phyloP scores from a whole-genome alignment of 164 flowering plant species.

The Santalum album region DNA sequence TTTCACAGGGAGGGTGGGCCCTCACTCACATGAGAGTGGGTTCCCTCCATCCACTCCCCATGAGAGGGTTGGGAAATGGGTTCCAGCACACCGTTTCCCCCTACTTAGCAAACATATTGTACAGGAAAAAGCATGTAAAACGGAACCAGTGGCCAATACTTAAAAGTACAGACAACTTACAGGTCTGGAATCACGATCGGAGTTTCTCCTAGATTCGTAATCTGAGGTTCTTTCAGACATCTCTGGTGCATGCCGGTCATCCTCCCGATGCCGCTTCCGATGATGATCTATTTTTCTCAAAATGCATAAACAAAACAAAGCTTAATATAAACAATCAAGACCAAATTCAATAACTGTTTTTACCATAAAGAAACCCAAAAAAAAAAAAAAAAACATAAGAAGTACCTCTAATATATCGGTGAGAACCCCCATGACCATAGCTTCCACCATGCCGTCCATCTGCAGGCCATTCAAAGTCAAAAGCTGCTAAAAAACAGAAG shows the following conservation, averaged over 20 bases:
- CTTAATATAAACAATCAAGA: not conserved
- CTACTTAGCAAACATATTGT: not conserved
- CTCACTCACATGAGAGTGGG: no score
- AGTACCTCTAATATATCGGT: constrained; percentile 70
- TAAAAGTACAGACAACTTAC: constrained; percentile 23
- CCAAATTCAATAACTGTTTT: not conserved
- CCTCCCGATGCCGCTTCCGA: constrained; percentile 75
- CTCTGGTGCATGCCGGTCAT: constrained; percentile 62
- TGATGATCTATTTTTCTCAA: constrained; percentile 38
- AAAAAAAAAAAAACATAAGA: not conserved
- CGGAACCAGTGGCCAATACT: not conserved
- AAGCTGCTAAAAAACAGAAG: not conserved
- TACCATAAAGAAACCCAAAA: not conserved
- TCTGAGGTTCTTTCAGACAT: constrained; percentile 52
- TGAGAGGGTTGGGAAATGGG: no score
- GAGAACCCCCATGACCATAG: constrained; percentile 60
- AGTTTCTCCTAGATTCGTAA: constrained; percentile 44
- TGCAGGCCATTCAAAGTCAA: constrained; percentile 19
- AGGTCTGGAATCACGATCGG: constrained; percentile 79
- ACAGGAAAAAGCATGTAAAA: not conserved
- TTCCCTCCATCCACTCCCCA: no score
- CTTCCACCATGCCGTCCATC: constrained; percentile 83
- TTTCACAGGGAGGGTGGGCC: no score
- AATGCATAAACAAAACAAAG: not conserved
- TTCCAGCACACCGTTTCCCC: no score